These are phyloP conservation scores for Rubus idaeus DNA, from an alignment of 306 rosid species.

Conservation along the genomic window DNA sequence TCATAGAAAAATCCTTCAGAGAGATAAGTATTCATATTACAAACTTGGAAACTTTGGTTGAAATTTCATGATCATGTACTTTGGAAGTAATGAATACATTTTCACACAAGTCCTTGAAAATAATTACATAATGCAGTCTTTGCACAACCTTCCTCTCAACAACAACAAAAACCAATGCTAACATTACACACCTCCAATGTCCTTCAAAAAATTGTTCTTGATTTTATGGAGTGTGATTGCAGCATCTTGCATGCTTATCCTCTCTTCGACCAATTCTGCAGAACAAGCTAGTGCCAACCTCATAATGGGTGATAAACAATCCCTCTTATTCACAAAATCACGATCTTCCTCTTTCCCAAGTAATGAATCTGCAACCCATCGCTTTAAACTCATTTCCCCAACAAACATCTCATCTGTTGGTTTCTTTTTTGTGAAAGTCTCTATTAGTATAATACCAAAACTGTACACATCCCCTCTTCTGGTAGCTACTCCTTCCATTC, in stretches of 20 bases:
- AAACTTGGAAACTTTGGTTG: background rate
- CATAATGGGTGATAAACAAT: conserved; percentile 14
- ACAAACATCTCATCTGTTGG: conserved; percentile 39
- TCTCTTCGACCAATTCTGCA: conserved; percentile 8
- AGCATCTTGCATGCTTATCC: background rate
- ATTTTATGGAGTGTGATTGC: conserved; percentile 5
- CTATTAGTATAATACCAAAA: conserved; percentile 40
- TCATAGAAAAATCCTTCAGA: background rate
- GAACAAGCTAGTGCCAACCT: conserved; percentile 13
- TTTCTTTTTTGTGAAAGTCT: conserved; percentile 41
- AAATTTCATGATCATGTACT: background rate
- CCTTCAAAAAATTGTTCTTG: conserved; percentile 3
- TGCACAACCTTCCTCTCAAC: background rate
- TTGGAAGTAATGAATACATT: background rate
- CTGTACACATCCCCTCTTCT: conserved; percentile 41
- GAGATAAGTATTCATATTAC: background rate
- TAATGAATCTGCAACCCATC: conserved; percentile 23
- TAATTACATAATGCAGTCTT: background rate
- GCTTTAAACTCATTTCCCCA: conserved; percentile 9
- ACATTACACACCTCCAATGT: background rate
- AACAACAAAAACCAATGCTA: background rate
- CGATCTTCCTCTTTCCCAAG: background rate
- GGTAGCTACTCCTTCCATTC: conserved; percentile 35
- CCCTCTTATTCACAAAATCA: background rate
- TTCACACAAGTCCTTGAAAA: background rate